Evolutionary conservation across 2,329 filamentous ascomycete species (phyloP).

Genomic region (Fusarium sp.): DNA sequence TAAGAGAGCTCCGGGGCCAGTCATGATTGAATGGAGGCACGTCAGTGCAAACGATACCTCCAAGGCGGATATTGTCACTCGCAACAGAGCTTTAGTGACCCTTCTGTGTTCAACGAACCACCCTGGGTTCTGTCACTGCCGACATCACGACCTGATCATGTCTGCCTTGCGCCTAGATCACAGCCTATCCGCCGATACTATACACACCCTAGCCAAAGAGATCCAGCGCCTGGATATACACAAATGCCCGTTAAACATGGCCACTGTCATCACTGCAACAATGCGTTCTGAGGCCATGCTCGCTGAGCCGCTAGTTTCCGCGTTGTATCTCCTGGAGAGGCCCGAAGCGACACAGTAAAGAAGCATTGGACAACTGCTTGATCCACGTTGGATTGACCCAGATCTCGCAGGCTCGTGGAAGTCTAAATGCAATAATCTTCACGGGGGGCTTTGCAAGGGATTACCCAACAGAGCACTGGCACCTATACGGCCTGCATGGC

Average conservation of each 20-base stretch:
- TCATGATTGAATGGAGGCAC: too few species aligned
- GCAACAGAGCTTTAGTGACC: too few species aligned
- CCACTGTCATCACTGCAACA: not conserved
- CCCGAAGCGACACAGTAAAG: not conserved
- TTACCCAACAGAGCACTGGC: not conserved
- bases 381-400: not conserved
- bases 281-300: not conserved
- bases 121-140: too few species aligned
- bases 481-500: not conserved
- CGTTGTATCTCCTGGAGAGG: not conserved
- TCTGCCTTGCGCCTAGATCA: not conserved
- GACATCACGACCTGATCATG: not conserved
- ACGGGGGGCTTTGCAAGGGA: not conserved
- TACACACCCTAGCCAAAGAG: not conserved
- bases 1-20: too few species aligned
- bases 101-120: too few species aligned
- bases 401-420: not conserved
- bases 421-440: not conserved
- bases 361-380: not conserved
- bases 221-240: not conserved
- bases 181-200: not conserved
- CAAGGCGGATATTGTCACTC: too few species aligned
- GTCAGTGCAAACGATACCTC: too few species aligned
- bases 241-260: not conserved
- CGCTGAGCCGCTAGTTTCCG: not conserved